Percentiles rank a stretch among this genome's conserved stretches.
These are phyloP conservation scores for Celoporthe dispersa DNA, from an alignment of 2,329 filamentous ascomycete genomes.

Conservation along the genomic window DNA sequence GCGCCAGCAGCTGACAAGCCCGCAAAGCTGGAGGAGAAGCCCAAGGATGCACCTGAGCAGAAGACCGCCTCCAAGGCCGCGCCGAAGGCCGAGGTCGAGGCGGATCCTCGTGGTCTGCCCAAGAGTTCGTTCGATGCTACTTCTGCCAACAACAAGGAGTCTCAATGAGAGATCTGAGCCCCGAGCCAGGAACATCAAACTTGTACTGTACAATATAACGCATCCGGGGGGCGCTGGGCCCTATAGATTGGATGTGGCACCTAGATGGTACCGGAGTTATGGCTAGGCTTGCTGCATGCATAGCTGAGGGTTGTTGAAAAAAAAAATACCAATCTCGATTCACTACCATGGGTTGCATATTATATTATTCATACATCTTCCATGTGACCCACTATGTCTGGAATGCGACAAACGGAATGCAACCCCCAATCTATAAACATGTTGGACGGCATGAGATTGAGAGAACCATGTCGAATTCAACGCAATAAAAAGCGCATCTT, in stretches of 20 bases:
- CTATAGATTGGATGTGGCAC: neutral
- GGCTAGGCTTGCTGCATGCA: neutral
- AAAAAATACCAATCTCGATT: slow-evolving; percentile 15
- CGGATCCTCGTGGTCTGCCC: slow-evolving; percentile 30
- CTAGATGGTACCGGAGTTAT: slow-evolving; percentile 6
- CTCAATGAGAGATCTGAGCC: neutral
- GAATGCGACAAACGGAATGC: neutral
- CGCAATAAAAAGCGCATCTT: neutral
- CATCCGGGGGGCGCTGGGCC: slow-evolving; percentile 26
- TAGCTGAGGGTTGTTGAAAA: neutral
- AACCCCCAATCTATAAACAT: neutral
- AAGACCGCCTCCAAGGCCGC: slow-evolving; percentile 7
- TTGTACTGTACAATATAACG: slow-evolving; percentile 35
- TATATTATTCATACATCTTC: neutral
- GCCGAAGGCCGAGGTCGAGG: slow-evolving; percentile 16
- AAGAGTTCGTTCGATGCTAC: slow-evolving; percentile 40
- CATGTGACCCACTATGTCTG: neutral
- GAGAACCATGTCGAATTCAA: slow-evolving; percentile 5
- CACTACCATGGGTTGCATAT: neutral
- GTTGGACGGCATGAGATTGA: neutral
- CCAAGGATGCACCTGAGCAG: slow-evolving; percentile 8
- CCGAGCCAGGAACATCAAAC: slow-evolving; percentile 11
- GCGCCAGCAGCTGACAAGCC: neutral
- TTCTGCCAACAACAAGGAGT: slow-evolving; percentile 36
- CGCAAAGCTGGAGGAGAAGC: neutral